Base-by-base conservation (phyloP, 2,329 filamentous ascomycete species). In the Pseudofabraea citricarpa region DNA sequence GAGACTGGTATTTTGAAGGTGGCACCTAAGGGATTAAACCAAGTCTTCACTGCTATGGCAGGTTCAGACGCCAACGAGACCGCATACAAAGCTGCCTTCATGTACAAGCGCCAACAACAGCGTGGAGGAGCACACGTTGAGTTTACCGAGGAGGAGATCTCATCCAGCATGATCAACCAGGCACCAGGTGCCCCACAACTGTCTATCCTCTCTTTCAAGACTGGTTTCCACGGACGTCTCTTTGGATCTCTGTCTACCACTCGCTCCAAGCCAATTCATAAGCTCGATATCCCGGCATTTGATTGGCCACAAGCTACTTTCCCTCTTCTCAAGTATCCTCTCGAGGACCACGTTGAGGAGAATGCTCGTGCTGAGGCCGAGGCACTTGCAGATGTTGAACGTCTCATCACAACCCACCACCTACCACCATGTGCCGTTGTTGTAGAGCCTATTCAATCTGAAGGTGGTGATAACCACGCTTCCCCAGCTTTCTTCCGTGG, bases 291-390 rank as follows among this genome's bases (percentile, higher is more conserved):
- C 53, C 87, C 87, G n/a, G 83, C 86, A 48, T 91, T 91, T 62
- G 81, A 90, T 70, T 91, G 87, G 87, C 87, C 87, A 41, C 84
- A 87, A 66, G 85, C 86, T n/a, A 72, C 82, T 26, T 91, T 91
- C 73, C 87, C 87, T n/a, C 56, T 66, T 22, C 73, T 88, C 52
- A 86, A 86, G 65, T 90, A 90, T 66, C 87, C 87, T 2, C 77
- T 90, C 15, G 79, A 86, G 55, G 71, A 86, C 49, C 73, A 86
- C 61, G 75, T 67, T 5, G 72, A 77, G 46, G 85, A 87, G 65
- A 91, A 91, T 62, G 74, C 73, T 6, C 72, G 72, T 13, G 85
- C 87, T 61, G 87, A 90, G 66, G 70, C 80, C 56, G 78, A 82
- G 52, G 87, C 85, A 65, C 73, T 91, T 36, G 77, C 77, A 44